Evolutionary conservation across 805 yeast genomes (phyloP), one percentile per base, ranked within the genome.

Genomic region (Nakazawaea holstii): DNA sequence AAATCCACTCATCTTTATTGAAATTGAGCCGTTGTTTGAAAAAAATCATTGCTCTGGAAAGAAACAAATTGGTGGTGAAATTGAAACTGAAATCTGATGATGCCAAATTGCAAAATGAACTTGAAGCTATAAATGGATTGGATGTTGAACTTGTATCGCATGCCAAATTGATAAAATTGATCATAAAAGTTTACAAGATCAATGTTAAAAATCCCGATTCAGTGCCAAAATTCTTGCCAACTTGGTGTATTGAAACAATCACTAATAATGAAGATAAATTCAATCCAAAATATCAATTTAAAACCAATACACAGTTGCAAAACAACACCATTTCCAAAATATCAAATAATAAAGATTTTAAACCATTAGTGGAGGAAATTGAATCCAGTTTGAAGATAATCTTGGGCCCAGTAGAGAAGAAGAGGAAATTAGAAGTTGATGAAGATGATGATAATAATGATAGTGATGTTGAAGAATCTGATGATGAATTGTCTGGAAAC

Each of bases 211-310:
- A 64, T n/a, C 50, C 56, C 31, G 46, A 48, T 1, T 39, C 52
- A 15, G 73, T 74, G 1, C 77, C 76, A 1, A 39, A 48, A 2
- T 71, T 66, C 40, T 55, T 76, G 24, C 64, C 67, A 31, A 58
- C 17, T 39, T 58, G 52, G 71, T 70, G 41, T 46, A 60, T 29
- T 39, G 60, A 45, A 29, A 62, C 61, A 6, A 42, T 64, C 14
- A 57, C 56, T 9, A 67, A 68, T 41, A 62, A 68, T 44, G 53
- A 59, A 4, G 32, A 61, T 45, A 37, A 61, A 42, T 55, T 54
- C 14, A 76, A 80, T 54, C 84, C 87, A 1, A 65, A 72, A 36
- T 63, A 67, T 31, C 79, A 70, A 49, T 71, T 72, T 59, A 71
- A 66, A 39, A 54, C 56, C 2, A 60, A 71, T 56, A 65, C 76